A percentile compares a stretch with the other conserved stretches of the same genome.
Conservation (phyloP, 208 protist species). For the Wallacemonas sp. region DNA sequence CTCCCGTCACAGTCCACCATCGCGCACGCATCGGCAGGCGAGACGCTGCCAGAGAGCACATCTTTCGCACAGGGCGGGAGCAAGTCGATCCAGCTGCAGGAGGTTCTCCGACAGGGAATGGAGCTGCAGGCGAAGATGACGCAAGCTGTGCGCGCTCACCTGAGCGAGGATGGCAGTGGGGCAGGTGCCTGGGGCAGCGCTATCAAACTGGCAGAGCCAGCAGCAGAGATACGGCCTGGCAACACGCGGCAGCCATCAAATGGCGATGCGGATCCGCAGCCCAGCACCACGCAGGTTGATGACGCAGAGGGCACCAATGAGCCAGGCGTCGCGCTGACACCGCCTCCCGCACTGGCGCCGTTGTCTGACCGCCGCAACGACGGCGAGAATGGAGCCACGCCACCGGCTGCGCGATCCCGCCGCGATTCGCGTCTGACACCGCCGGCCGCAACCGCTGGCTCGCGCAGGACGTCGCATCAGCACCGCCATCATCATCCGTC, state of each 20-base stretch:
- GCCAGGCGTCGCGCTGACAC: too few species aligned
- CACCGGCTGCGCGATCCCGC: neutral
- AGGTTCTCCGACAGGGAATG: slow-evolving; percentile 44
- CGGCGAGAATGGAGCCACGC: neutral
- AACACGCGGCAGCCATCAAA: too few species aligned
- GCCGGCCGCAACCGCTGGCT: too few species aligned
- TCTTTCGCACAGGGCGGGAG: neutral
- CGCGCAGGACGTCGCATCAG: too few species aligned
- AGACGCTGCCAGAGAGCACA: slow-evolving; percentile 3
- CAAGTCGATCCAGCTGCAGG: slow-evolving; percentile 21
- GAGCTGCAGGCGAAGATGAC: slow-evolving; percentile 49
- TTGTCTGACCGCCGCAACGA: too few species aligned
- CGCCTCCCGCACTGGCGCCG: too few species aligned
- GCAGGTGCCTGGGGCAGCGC: neutral
- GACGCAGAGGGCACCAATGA: too few species aligned
- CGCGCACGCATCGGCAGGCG: neutral
- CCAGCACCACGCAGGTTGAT: too few species aligned
- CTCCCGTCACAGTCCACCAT: slow-evolving; percentile 15
- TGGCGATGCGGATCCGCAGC: too few species aligned
- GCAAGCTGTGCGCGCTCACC: slow-evolving; percentile 23
- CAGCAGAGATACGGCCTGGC: too few species aligned
- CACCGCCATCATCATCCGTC: too few species aligned
- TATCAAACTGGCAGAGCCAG: neutral
- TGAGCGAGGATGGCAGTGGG: neutral
- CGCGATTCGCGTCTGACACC: too few species aligned